Base-by-base conservation (phyloP, 495 filamentous ascomycete species). In the Talaromyces stipitatus region DNA sequence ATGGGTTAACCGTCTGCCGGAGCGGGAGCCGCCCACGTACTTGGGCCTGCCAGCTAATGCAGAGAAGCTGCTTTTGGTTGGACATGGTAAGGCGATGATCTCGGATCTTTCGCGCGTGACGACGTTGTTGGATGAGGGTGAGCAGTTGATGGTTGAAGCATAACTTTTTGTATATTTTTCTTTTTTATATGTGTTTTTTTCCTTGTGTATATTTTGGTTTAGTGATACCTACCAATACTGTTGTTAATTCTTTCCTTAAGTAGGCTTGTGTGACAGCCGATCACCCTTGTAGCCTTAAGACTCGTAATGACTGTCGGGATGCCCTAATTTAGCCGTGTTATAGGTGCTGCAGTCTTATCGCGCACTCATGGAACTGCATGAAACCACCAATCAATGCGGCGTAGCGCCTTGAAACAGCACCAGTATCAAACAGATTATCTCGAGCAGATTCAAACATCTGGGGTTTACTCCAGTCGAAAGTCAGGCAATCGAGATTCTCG, bases 21-120 rank as follows among this genome's bases (percentile, higher is more conserved):
- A 99, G 78, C 82, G 94, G 64, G 94, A 99, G 67, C 94, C 94
- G 45, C 94, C 94, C 1, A 96, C 91, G 6, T 99, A 96, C 67
- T 77, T 99, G n/a, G 95, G 94, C 24, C 70, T 99, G 57, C 95
- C 94, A 33, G 89, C 91, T 22, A 96, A 97, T 66, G 95, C 94
- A 48, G 94, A 99, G 82, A 97, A 97, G 73, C 64, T 99, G 68
- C 70, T 99, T 64, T 72, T 99, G 43, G 90, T 97, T 30, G 92
- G 90, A 12, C 86, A 96, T 66, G 94, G 92, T 38, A 80, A 79
- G 60, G 89, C 86, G 65, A 84, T 96, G 84, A 86, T 97, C 61
- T 79, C 79, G 59, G 92, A 97, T 73, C 62, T 97, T 67, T 84
- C 83, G 61, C 86, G 85, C 64, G 85, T 98, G 46, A 88, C 87